A percentile compares a stretch with the other conserved stretches of the same genome.
Evolutionary conservation across 306 rosid species (phyloP).

Genomic region (Ziziphus jujuba): DNA sequence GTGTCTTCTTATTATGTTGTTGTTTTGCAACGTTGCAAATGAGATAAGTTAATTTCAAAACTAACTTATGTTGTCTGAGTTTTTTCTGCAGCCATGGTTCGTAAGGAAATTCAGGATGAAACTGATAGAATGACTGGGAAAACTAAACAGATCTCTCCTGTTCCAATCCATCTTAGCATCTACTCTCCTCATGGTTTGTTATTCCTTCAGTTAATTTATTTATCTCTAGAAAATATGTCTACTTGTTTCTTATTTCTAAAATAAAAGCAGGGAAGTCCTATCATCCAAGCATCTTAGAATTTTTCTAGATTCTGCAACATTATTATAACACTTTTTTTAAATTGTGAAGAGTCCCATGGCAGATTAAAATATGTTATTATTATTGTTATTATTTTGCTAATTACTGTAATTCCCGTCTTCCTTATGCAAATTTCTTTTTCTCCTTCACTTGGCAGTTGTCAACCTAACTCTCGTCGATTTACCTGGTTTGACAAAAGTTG

Average conservation of each 20-base stretch:
- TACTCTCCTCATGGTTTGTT: constrained; percentile 86
- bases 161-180: constrained; percentile 98
- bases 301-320: neutral
- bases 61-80: neutral
- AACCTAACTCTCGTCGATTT: constrained; percentile 91
- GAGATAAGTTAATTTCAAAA: neutral
- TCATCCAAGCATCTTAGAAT: neutral
- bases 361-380: neutral
- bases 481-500: constrained; percentile 97
- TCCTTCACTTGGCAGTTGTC: constrained; percentile 69
- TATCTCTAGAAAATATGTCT: neutral
- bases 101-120: constrained; percentile 92
- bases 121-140: constrained; percentile 89
- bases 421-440: constrained; percentile 10
- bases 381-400: neutral
- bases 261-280: neutral
- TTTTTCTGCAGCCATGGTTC: constrained; percentile 63
- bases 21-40: neutral
- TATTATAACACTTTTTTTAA: too few relatives aligned
- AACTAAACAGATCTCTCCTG: constrained; percentile 82
- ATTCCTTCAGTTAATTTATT: neutral
- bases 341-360: neutral
- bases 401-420: neutral
- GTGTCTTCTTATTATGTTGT: neutral
- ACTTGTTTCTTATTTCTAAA: neutral